phyloP scores from a whole-genome alignment of 345 rosid species.

The Populus simonii region DNA sequence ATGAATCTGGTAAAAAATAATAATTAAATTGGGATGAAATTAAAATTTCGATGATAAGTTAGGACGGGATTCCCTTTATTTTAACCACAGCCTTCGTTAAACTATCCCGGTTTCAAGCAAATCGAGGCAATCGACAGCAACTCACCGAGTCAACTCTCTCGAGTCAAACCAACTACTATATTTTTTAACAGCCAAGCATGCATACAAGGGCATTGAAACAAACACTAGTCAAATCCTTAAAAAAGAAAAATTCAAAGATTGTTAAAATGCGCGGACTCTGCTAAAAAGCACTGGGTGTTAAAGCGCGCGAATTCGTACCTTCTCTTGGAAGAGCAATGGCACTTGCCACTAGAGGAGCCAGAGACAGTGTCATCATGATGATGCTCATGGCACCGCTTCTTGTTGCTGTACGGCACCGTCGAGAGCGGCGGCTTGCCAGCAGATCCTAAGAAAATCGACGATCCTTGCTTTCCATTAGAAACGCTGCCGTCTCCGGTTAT shows the following conservation, averaged over 20 bases:
- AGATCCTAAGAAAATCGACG: constrained; percentile 58
- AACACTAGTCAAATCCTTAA: background rate
- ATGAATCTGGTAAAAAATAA: too few relatives aligned
- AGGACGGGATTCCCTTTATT: too few relatives aligned
- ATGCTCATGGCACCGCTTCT: constrained; percentile 70
- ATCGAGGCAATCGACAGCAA: background rate
- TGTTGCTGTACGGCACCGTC: constrained; percentile 42
- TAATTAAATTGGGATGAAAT: too few relatives aligned
- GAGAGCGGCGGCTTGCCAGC: constrained; percentile 79
- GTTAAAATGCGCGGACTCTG: constrained; percentile 14
- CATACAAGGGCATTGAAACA: too few relatives aligned
- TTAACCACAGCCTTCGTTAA: too few relatives aligned
- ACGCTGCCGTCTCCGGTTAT: constrained; percentile 95
- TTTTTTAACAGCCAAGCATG: too few relatives aligned
- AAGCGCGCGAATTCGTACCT: constrained; percentile 40
- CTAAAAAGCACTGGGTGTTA: background rate
- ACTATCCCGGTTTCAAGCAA: background rate
- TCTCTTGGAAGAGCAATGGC: constrained; percentile 78
- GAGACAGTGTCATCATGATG: constrained; percentile 56
- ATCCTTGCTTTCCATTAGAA: constrained; percentile 75
- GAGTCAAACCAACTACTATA: background rate
- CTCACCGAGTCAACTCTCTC: background rate
- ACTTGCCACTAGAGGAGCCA: constrained; percentile 60
- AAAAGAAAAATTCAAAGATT: background rate
- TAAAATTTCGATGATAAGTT: too few relatives aligned